phyloP scores from a whole-genome alignment of 257 asterid species.

The Solanum peruvianum region DNA sequence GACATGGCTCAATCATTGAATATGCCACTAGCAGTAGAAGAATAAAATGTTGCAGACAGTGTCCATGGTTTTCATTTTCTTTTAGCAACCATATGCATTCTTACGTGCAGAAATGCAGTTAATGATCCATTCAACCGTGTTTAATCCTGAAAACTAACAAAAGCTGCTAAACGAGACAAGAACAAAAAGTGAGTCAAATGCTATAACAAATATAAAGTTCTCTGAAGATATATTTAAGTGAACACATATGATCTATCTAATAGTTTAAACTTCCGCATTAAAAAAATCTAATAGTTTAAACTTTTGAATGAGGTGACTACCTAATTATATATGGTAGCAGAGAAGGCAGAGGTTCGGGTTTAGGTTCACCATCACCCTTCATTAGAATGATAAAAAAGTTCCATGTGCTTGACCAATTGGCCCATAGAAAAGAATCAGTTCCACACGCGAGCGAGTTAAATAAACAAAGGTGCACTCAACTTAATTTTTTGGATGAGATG shows the following conservation, averaged over 20 bases:
- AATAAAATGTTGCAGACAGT: not conserved
- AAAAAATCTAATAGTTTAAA: not conserved
- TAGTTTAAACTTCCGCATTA: not conserved
- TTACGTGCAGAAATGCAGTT: not conserved
- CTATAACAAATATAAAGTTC: not conserved
- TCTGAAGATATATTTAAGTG: not conserved
- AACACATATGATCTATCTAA: not conserved
- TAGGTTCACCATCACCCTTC: not conserved
- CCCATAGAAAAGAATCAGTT: not conserved
- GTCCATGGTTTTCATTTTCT: not conserved
- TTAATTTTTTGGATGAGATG: not conserved
- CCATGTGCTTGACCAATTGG: not conserved
- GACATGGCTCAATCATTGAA: not conserved
- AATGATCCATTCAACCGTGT: not conserved
- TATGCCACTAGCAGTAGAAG: not conserved
- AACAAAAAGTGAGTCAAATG: not conserved
- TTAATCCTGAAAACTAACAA: not conserved
- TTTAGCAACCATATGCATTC: not conserved
- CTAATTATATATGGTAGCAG: not conserved
- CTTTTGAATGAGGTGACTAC: not conserved
- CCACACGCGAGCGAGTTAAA: not conserved
- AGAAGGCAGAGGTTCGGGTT: not conserved
- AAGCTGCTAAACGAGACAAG: not conserved
- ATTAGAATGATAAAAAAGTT: not conserved
- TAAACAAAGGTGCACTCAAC: not conserved